A percentile compares a stretch with the other conserved stretches of the same genome.
These are phyloP conservation scores for Umbelopsis isabellina DNA, from an alignment of 192 early-diverging fungal genomes.

Conservation along the genomic window DNA sequence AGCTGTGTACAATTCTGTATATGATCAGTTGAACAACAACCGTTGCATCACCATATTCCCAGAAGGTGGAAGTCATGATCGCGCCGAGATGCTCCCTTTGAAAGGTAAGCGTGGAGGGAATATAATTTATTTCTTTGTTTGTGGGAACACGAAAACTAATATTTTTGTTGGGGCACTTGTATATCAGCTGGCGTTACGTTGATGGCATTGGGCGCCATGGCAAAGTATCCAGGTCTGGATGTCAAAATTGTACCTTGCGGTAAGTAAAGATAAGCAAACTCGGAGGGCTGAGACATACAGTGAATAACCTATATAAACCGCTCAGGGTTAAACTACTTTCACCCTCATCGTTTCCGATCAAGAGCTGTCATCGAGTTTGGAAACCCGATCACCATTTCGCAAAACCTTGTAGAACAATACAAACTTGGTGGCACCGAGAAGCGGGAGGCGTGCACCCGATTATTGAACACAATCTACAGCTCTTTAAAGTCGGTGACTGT, in stretches of 20 bases:
- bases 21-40: conserved; percentile 70
- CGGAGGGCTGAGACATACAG: background rate
- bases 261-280: conserved; percentile 12
- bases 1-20: conserved; percentile 84
- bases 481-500: conserved; percentile 88
- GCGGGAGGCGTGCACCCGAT: conserved; percentile 75
- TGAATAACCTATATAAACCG: background rate
- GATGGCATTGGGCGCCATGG: conserved; percentile 91
- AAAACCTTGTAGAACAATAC: conserved; percentile 84
- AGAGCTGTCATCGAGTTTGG: conserved; percentile 99
- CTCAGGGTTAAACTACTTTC: conserved; percentile 90
- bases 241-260: conserved; percentile 92
- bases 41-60: conserved; percentile 96
- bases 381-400: conserved; percentile 79
- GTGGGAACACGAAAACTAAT: background rate
- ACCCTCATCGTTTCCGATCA: conserved; percentile 93
- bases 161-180: background rate
- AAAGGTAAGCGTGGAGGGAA: conserved; percentile 62
- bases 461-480: conserved; percentile 82
- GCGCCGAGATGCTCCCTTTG: conserved; percentile 92
- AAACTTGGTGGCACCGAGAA: conserved; percentile 81
- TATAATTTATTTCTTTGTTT: conserved; percentile 2
- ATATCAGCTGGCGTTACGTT: conserved; percentile 71
- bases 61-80: conserved; percentile 97
- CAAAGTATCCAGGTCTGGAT: conserved; percentile 77